Evolutionary conservation across 768 basidiomycete genomes (phyloP), one percentile per base, ranked within the genome.

Genomic region (Calocybe indica): DNA sequence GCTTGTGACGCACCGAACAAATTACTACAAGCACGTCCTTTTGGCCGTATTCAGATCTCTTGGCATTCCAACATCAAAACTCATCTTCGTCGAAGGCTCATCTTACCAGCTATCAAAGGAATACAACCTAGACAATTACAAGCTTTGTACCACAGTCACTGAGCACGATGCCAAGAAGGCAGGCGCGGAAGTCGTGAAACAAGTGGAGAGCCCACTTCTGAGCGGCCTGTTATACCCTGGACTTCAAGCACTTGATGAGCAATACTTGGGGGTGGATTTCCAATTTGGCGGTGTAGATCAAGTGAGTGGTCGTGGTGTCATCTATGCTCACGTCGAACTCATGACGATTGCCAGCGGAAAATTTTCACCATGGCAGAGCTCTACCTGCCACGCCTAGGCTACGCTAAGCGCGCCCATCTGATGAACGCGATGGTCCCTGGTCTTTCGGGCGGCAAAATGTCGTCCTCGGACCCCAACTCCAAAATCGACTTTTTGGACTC

Each of bases 401-500:
- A 97, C 71, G 69, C 72, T 45, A 97, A 96, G 67, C 91, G 95
- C 32, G 89, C 94, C 0, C 96, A 99, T 64, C 75, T 99, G 39
- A 99, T 99, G 96, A 99, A 97, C 68, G 73, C 80, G 32, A 98
- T 98, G 94, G 92, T 98, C 0, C 93, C 94, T 30, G 93, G 94
- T 38, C 76, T 96, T 32, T 83, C 84, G 37, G 94, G 94, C 31
- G 90, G 92, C 12, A 99, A 99, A 63, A 98, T 99, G 96, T 96
- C 93, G 11, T 86, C 93, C 1, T 98, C 95, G 1, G 95, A 98
- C 57, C 92, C 92, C 30, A 91, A 96, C 63, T 93, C 89, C 53
- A 99, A 99, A 68, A 95, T 98, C 63, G 96, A 99, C 70, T 91
- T 98, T 67, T 82, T 99, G 52, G 95, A 98, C 65, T 63, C 82